These are phyloP conservation scores for Exophiala viscosa DNA, from an alignment of 2,329 filamentous ascomycete species.

Conservation along the genomic window DNA sequence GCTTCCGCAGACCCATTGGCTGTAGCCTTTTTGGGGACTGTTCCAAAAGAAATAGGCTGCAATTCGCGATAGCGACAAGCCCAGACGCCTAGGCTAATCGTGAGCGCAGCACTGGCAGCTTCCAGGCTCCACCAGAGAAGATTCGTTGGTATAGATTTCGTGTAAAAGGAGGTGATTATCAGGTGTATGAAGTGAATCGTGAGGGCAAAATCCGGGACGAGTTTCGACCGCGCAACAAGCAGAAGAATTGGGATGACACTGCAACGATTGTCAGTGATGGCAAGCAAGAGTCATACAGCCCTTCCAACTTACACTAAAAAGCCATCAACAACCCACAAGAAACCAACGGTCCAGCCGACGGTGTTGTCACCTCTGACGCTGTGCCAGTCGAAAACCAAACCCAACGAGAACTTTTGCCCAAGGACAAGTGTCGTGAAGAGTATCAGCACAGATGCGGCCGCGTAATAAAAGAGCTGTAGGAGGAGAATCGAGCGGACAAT, in stretches of 20 bases:
- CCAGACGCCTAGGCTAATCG: constrained; percentile 77
- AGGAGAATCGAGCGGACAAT: constrained; percentile 65
- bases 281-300: background rate
- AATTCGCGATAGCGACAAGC: constrained; percentile 88
- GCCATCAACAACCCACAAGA: constrained; percentile 65
- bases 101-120: constrained; percentile 56
- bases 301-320: constrained; percentile 55
- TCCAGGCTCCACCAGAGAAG: constrained; percentile 82
- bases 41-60: constrained; percentile 81
- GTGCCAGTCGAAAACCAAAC: constrained; percentile 62
- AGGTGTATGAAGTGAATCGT: constrained; percentile 84
- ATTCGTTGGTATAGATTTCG: constrained; percentile 69
- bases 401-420: constrained; percentile 56
- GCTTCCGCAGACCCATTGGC: constrained; percentile 24
- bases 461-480: constrained; percentile 64
- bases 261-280: constrained; percentile 7
- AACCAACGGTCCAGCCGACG: constrained; percentile 64
- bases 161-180: constrained; percentile 72
- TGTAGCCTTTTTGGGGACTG: constrained; percentile 33
- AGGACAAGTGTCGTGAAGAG: constrained; percentile 65
- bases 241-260: constrained; percentile 81
- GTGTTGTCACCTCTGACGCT: constrained; percentile 64
- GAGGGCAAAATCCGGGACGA: constrained; percentile 89
- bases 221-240: constrained; percentile 82
- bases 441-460: constrained; percentile 58